Evolutionary conservation across 805 yeast genomes (phyloP).

Genomic region (Lipomyces japonicus): DNA sequence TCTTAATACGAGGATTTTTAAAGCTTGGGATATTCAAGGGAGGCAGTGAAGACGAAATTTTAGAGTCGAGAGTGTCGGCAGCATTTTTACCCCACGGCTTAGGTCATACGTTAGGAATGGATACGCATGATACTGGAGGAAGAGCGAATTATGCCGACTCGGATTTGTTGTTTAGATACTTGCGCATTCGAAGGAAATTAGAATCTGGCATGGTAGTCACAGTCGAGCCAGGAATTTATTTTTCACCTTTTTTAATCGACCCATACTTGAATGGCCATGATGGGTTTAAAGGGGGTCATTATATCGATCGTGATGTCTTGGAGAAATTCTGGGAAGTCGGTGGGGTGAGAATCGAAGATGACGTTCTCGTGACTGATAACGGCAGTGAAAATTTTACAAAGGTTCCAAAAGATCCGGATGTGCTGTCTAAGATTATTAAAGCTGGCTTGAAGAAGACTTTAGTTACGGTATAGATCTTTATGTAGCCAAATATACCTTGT

Average conservation of each 20-base stretch:
- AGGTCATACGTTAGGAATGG: constrained; percentile 91
- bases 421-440: constrained; percentile 71
- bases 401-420: constrained; percentile 81
- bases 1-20: constrained; percentile 67
- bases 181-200: constrained; percentile 74
- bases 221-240: constrained; percentile 93
- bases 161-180: constrained; percentile 67
- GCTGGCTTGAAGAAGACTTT: constrained; percentile 44
- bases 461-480: too few species aligned
- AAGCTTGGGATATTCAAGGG: constrained; percentile 69
- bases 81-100: constrained; percentile 93
- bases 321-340: constrained; percentile 83
- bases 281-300: constrained; percentile 46
- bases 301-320: constrained; percentile 60
- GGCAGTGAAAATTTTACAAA: constrained; percentile 81
- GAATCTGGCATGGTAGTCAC: constrained; percentile 81
- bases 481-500: too few species aligned
- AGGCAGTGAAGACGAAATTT: constrained; percentile 55
- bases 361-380: constrained; percentile 66
- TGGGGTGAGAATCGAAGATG: constrained; percentile 97
- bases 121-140: constrained; percentile 95
- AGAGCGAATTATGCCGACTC: constrained; percentile 78
- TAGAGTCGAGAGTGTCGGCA: constrained; percentile 64
- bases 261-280: constrained; percentile 49
- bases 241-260: constrained; percentile 75